Conservation (phyloP, 2,329 filamentous ascomycete genomes). For the Aspergillus pseudotamarii region DNA sequence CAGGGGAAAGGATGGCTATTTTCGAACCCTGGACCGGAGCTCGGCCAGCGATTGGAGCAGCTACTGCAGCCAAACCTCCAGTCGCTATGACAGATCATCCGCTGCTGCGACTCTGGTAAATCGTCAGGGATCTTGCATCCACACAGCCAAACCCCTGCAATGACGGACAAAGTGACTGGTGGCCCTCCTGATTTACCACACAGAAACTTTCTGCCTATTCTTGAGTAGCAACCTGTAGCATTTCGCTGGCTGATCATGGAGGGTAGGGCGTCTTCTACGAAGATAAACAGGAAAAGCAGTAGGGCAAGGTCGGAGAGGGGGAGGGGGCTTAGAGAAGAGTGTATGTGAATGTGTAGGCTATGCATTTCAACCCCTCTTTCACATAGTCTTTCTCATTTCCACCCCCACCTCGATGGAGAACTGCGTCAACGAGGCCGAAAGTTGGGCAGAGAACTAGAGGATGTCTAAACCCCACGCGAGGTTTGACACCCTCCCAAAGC, state of each 20-base stretch:
- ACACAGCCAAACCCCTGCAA: conserved; percentile 4
- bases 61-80: not conserved
- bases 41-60: conserved; percentile 3
- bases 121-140: conserved; percentile 14
- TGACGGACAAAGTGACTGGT: conserved; percentile 4
- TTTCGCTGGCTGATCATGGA: not conserved
- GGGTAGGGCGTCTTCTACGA: not conserved
- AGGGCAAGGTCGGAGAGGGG: not conserved
- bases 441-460: not conserved
- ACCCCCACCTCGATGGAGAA: not conserved
- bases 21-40: conserved; percentile 5
- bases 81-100: conserved; percentile 17
- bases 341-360: not conserved
- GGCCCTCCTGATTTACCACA: conserved; percentile 23
- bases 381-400: not conserved
- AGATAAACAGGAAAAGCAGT: not conserved
- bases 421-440: not conserved
- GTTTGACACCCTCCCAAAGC: conserved; percentile 1
- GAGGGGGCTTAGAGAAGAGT: not conserved
- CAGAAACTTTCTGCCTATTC: conserved; percentile 7
- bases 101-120: conserved; percentile 15
- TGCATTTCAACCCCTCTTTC: not conserved
- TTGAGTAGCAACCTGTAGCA: not conserved
- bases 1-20: not conserved
- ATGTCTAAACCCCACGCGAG: conserved; percentile 1